phyloP scores from a whole-genome alignment of 2,329 filamentous ascomycete species.

The Paecilomyces fulvus region DNA sequence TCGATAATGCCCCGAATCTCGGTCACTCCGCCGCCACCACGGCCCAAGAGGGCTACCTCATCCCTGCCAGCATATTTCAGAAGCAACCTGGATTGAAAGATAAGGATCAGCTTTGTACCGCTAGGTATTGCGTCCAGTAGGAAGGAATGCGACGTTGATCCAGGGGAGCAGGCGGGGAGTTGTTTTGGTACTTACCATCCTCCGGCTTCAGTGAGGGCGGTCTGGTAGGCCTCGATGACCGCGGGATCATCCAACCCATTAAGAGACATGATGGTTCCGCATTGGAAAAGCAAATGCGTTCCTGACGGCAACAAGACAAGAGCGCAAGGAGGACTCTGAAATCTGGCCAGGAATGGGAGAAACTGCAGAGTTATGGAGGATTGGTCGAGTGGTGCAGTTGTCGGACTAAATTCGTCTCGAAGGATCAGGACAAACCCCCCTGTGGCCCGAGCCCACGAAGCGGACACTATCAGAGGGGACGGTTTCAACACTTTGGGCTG shows the following conservation, averaged over 20 bases:
- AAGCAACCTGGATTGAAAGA: conserved; percentile 62
- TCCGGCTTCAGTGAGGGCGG: conserved; percentile 70
- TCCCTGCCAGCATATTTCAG: conserved; percentile 87
- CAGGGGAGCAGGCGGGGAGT: conserved; percentile 25
- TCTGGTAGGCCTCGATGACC: conserved; percentile 77
- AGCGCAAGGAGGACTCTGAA: background rate
- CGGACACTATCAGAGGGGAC: background rate
- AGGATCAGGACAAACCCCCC: background rate
- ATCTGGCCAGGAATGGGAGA: background rate
- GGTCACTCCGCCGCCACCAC: conserved; percentile 71
- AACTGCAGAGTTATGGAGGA: background rate
- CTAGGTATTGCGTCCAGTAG: conserved; percentile 1
- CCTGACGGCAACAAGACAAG: background rate
- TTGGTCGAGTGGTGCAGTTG: background rate
- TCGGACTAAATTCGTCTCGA: background rate
- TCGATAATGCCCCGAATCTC: conserved; percentile 74
- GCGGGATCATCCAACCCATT: conserved; percentile 81
- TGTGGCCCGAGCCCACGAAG: background rate
- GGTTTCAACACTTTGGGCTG: background rate
- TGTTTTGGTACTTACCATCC: conserved; percentile 66
- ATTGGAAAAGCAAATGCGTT: background rate
- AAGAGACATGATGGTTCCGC: conserved; percentile 63
- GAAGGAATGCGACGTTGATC: conserved; percentile 2
- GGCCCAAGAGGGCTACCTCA: conserved; percentile 68
- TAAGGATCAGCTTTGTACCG: conserved; percentile 5